These are phyloP conservation scores for Entomortierella parvispora DNA, from an alignment of 192 early-diverging fungal species.

Conservation along the genomic window DNA sequence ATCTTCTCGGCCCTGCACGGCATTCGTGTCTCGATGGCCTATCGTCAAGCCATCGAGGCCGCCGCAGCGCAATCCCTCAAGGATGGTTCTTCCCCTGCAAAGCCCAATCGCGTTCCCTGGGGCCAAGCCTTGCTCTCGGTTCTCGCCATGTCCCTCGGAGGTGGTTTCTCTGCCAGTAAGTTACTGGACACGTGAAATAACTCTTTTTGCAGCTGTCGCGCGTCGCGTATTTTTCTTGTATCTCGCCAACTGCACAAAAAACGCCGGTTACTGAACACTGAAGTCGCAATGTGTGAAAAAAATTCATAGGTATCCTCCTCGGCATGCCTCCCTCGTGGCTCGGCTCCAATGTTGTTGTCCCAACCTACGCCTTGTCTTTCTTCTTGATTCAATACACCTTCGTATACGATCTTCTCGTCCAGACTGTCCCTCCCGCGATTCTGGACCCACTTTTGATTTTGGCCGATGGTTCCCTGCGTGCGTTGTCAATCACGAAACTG, in stretches of 20 bases:
- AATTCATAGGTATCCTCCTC: conserved; percentile 47
- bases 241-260: too few relatives aligned
- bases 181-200: neutral
- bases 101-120: conserved; percentile 22
- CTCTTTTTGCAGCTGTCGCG: neutral
- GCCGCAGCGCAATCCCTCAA: conserved; percentile 35
- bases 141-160: conserved; percentile 40
- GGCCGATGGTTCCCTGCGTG: conserved; percentile 37
- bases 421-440: conserved; percentile 27
- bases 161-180: conserved; percentile 42
- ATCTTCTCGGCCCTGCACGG: conserved; percentile 45
- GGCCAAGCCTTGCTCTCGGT: conserved; percentile 39
- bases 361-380: conserved; percentile 44
- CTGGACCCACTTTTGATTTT: conserved; percentile 28
- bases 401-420: conserved; percentile 31
- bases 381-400: conserved; percentile 38
- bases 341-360: conserved; percentile 43
- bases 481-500: conserved; percentile 36
- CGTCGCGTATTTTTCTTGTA: neutral
- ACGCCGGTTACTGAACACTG: too few relatives aligned
- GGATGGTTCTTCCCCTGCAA: conserved; percentile 8
- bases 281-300: too few relatives aligned
- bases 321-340: conserved; percentile 54
- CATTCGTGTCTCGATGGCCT: conserved; percentile 43
- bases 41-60: conserved; percentile 37